phyloP scores from a whole-genome alignment of 441 rosid species.

The Erodium texanum region DNA sequence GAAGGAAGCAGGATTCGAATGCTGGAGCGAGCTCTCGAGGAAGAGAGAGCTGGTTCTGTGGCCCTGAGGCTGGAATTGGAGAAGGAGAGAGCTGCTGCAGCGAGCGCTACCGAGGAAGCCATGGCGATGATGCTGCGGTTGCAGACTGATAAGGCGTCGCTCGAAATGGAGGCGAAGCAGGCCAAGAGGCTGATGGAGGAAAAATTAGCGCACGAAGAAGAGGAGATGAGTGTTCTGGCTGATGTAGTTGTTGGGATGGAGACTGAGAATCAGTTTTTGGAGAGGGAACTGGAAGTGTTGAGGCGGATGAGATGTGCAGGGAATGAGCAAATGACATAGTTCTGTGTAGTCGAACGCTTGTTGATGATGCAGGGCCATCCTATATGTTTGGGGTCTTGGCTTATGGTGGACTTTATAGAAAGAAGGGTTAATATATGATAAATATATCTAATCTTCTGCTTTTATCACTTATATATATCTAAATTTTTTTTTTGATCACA shows the following conservation, averaged over 20 bases:
- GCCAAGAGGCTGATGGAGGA: conserved; percentile 56
- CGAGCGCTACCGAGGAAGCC: conserved; percentile 61
- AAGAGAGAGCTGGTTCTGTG: conserved; percentile 30
- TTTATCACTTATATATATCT: too few species aligned
- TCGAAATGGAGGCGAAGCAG: conserved; percentile 61
- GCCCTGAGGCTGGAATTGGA: conserved; percentile 41
- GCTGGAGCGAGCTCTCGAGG: conserved; percentile 45
- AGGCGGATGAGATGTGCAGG: conserved; percentile 23
- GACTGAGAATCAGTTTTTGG: conserved; percentile 46
- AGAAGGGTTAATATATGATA: too few species aligned
- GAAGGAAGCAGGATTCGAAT: conserved; percentile 29
- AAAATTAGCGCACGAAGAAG: conserved; percentile 52
- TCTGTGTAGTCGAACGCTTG: too few species aligned
- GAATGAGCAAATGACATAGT: too few species aligned
- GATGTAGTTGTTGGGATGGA: conserved; percentile 55
- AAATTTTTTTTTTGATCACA: too few species aligned
- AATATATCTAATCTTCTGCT: too few species aligned
- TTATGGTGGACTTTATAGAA: too few species aligned
- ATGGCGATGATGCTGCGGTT: conserved; percentile 63
- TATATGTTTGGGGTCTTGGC: too few species aligned
- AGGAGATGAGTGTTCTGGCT: conserved; percentile 52
- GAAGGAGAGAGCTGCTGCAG: conserved; percentile 61
- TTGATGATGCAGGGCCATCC: too few species aligned
- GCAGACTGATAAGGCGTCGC: conserved; percentile 50
- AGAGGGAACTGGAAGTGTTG: conserved; percentile 46